A percentile compares a stretch with the other conserved stretches of the same genome.
Conservation (phyloP, 148 eudicot genomes). For the Vaccinium darrowii region DNA sequence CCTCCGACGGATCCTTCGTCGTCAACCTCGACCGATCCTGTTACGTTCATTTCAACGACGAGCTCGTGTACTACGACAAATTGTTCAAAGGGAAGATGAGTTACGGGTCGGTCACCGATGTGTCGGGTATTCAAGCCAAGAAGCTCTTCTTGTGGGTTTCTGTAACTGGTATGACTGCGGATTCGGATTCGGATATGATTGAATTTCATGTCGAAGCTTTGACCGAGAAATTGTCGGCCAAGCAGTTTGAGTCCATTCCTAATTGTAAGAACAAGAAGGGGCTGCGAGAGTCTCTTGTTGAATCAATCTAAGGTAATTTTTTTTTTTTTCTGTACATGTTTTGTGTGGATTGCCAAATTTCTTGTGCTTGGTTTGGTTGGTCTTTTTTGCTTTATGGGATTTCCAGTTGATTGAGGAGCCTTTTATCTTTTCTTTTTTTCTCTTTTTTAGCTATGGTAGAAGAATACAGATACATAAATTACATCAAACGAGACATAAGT, state of each 20-base stretch:
- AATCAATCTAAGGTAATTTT: constrained; percentile 21
- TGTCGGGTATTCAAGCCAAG: constrained; percentile 79
- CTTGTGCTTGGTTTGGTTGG: neutral
- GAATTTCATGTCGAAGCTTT: constrained; percentile 66
- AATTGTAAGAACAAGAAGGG: constrained; percentile 43
- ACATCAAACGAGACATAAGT: too few relatives aligned
- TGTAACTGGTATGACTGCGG: constrained; percentile 57
- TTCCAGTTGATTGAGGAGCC: neutral
- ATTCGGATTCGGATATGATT: constrained; percentile 39
- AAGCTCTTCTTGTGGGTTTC: constrained; percentile 65
- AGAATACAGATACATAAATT: too few relatives aligned
- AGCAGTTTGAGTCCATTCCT: constrained; percentile 48
- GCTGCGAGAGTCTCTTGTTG: constrained; percentile 2
- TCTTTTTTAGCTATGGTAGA: too few relatives aligned
- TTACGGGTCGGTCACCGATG: constrained; percentile 52
- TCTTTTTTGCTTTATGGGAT: neutral
- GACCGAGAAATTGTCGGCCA: constrained; percentile 61
- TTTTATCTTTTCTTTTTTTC: too few relatives aligned
- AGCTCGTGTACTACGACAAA: constrained; percentile 59
- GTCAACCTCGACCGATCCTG: constrained; percentile 51
- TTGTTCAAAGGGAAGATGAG: constrained; percentile 52
- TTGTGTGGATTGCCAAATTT: neutral
- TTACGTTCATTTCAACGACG: constrained; percentile 64
- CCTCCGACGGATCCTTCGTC: constrained; percentile 48
- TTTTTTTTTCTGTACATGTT: neutral